Base-by-base conservation (phyloP, 495 filamentous ascomycete species). In the Neurospora sp. region DNA sequence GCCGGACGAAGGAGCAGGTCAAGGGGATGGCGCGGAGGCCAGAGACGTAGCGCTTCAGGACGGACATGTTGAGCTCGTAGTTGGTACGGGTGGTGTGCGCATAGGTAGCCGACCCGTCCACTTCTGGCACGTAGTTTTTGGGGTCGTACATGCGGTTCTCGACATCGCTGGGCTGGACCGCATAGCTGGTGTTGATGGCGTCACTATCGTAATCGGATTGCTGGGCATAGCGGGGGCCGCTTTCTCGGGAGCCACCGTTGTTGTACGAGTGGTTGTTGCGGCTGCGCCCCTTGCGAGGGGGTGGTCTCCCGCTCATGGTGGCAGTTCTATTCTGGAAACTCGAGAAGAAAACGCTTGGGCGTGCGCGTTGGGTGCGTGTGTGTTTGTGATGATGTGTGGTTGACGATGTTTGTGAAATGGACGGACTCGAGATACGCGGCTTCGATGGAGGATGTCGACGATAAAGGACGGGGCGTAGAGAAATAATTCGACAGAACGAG, bases 41-140 rank as follows among this genome's bases (percentile, higher is more conserved):
- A 39, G 93, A 91, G 69, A 91, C 86, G 53, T 65, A 92, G 68
- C 92, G 91, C 38, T 86, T 89, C 20, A 97, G 84, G 41, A 96
- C 94, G 70, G 86, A 82, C 78, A 96, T 85, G 83, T 97, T 97
- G 70, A 97, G 88, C 74, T 94, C 91, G 40, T 89, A 88, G 82
- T 93, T 95, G 73, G 89, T 87, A 74, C 90, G 90, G 4, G 82
- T 78, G 42, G 87, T 85, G 27, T 85, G 84, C 22, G 83, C 74
- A 41, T 78, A 77, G 61, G 77, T 20, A 31, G 72, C 53, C 42
- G 75, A 44, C 14, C 71, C 18, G 22, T 78, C 74, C 72, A 78
- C 74, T 70, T 74, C 74, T 76, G 77, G 40, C 76, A 65, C 53
- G 12, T 65, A 31, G 53, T 65, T 37, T 18, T 65, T 42, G 1